Evolutionary conservation across 768 basidiomycete species (phyloP), one percentile per base, ranked within the genome.

Genomic region (Hypholoma sublateritium): DNA sequence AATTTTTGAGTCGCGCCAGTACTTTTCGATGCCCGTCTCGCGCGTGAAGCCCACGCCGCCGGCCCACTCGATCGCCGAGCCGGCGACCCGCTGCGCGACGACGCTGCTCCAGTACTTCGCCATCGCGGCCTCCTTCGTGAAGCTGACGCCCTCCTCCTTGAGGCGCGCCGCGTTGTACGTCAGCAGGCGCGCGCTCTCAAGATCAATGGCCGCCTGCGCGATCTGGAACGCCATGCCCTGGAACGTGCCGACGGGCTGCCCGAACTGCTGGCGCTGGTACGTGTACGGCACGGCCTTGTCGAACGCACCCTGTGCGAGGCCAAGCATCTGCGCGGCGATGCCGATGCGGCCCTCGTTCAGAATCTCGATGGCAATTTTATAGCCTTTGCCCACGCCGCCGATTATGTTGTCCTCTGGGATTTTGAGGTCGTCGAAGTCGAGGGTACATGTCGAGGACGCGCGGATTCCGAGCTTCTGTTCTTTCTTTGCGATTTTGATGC

Each of bases 321-420:
- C 97, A 53, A 99, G 80, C 97, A 98, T 98, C 73, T 99, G 97
- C 0, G 93, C 96, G 16, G 96, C 97, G 60, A 98, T 98, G 32
- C 96, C 96, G 64, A 98, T 96, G 57, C 96, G 92, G 54, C 91
- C 95, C 74, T 98, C 96, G 69, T 98, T 98, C 57, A 98, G 71
- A 61, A 95, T 96, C 73, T 98, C 91, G 60, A 98, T 98, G 41
- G 96, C 96, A 67, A 96, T 88, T 85, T 96, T 97, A 77, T 98
- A 98, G 0, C 95, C 95, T 70, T 89, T 86, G 43, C 96, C 96
- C 63, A 87, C 88, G 32, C 88, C 91, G 8, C 97, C 97, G 60
- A 99, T 86, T 56, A 99, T 74, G 67, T 98, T 98, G 74, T 91
- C 93, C 44, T 85, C 61, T 76, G 97, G 76, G 41, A 84, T 80